Evolutionary conservation across 805 yeast genomes (phyloP), one percentile per base, ranked within the genome.

Genomic region (Saccharomycopsis vini): DNA sequence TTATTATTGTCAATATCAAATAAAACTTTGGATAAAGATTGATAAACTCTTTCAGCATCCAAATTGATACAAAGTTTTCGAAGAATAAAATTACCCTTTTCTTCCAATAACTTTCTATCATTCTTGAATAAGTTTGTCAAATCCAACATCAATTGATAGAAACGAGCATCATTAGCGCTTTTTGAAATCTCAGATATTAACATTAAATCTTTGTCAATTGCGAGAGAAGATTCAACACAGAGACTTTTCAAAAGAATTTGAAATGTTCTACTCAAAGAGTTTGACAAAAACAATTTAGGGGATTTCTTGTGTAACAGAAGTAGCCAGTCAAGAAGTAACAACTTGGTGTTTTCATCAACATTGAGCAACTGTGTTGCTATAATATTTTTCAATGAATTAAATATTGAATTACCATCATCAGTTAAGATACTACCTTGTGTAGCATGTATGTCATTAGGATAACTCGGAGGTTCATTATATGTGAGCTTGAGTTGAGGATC

Each of bases 261-360:
- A 54, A 88, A 79, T 36, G 87, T 81, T 46, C 75, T 75, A 28
- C 46, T 48, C 42, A 76, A 81, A 45, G 71, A 66, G 44, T 72
- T 73, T 35, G 71, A 73, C 32, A 79, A 57, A 29, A 79, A 67
- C 47, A 74, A 71, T 32, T 66, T 62, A 2, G 83, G 81, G 18
- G 81, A 80, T 52, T 80, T 80, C 22, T 75, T 70, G 56, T 88
- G 90, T 33, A 92, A 68, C 71, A 86, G 76, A 13, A 79, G 77
- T 26, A 92, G 67, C 98, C 98, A 92, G 51, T 89, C 95, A 29
- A 92, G 64, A 20, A 92, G 80, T 0, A 94, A 86, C 28, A 87
- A 71, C 46, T 92, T 72, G 0, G 96, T 83, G 23, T 79, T 77
- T 49, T 87, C 95, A 52, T 84, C 80, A 42, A 82, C 86, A 50